Evolutionary conservation across 371 early-diverging fungal genomes (phyloP).

Genomic region (Mortierella sp.): DNA sequence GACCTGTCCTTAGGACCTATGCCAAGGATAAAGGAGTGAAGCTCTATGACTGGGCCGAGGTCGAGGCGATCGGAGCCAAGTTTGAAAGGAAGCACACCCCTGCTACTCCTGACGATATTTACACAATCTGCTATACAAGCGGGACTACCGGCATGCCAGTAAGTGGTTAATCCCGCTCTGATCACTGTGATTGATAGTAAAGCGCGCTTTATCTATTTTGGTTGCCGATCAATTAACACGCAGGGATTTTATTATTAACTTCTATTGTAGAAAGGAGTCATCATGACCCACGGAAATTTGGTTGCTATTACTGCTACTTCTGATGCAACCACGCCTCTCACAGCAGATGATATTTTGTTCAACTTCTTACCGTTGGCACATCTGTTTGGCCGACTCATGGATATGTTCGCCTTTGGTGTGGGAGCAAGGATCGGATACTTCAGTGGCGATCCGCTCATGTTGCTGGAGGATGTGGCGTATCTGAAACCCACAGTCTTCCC

Average conservation of each 20-base stretch:
- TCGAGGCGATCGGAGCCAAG: conserved; percentile 64
- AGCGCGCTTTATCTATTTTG: not conserved
- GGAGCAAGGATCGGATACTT: conserved; percentile 85
- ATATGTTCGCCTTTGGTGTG: conserved; percentile 60
- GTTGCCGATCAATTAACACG: not conserved
- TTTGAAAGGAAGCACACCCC: conserved; percentile 56
- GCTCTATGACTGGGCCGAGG: conserved; percentile 68
- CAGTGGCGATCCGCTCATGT: conserved; percentile 80
- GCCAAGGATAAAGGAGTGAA: conserved; percentile 63
- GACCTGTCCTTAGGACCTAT: conserved; percentile 62
- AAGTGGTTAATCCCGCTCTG: not conserved
- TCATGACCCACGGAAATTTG: conserved; percentile 75
- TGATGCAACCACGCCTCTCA: conserved; percentile 37
- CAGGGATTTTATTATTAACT: not conserved
- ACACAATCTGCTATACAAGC: conserved; percentile 96
- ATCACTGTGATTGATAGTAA: not conserved
- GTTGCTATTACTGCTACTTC: conserved; percentile 53
- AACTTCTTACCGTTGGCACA: conserved; percentile 93
- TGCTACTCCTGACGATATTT: conserved; percentile 71
- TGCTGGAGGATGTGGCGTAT: conserved; percentile 87
- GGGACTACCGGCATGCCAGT: conserved; percentile 89
- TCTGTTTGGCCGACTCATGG: conserved; percentile 83
- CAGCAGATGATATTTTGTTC: conserved; percentile 58
- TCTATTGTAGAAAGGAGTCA: conserved; percentile 69
- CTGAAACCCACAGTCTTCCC: conserved; percentile 89